Conservation (phyloP, 2,329 filamentous ascomycete species). For the Paramyrothecium roridum region DNA sequence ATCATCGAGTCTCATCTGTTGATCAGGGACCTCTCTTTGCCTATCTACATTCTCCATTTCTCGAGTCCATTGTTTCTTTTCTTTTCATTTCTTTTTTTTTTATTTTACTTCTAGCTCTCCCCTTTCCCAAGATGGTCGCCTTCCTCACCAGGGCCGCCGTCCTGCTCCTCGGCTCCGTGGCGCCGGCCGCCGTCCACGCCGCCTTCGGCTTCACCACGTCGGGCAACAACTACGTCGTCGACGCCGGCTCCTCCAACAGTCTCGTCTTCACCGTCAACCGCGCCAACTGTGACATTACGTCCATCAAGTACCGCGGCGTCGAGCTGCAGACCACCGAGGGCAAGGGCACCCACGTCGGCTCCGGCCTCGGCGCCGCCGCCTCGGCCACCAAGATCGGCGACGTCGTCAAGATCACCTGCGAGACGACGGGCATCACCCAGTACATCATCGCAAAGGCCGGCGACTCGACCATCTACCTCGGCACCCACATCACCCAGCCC, state of each 20-base stretch:
- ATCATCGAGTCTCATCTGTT: too few species aligned
- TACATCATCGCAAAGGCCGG: conserved; percentile 61
- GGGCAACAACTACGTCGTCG: conserved; percentile 39
- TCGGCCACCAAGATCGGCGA: conserved; percentile 38
- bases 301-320: conserved; percentile 55
- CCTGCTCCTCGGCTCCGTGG: neutral
- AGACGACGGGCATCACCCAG: conserved; percentile 58
- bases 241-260: conserved; percentile 44
- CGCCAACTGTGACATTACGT: conserved; percentile 60
- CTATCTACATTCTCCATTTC: neutral
- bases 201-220: conserved; percentile 40
- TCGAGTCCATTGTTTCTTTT: neutral
- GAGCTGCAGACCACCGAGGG: conserved; percentile 51
- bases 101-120: neutral
- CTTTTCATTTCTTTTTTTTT: neutral
- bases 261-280: conserved; percentile 49
- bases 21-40: neutral
- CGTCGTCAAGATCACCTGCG: conserved; percentile 61
- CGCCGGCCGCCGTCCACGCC: conserved; percentile 24
- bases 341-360: conserved; percentile 35
- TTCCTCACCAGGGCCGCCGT: neutral
- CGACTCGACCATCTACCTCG: conserved; percentile 58
- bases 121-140: neutral
- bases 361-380: conserved; percentile 49
- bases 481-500: conserved; percentile 58